Evolutionary conservation across 345 rosid genomes (phyloP), one percentile per base, ranked within the genome.

Genomic region (Atalantia buxifolia): DNA sequence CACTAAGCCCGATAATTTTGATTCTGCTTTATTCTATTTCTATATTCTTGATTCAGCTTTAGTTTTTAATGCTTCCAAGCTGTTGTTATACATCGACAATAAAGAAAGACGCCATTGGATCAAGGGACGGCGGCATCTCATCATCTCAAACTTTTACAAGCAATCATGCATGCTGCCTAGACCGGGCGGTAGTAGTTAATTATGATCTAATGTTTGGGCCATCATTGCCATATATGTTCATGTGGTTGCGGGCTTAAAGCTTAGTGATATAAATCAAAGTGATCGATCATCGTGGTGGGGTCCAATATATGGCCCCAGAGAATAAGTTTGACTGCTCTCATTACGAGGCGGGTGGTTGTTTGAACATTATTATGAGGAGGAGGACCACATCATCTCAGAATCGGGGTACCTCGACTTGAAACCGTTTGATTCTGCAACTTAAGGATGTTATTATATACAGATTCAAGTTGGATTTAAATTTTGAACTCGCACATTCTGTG

Each of bases 241-340:
- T 13, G 50, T 45, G 50, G 50, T 3, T 45, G 50, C 77, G 85
- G 78, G 63, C 12, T 24, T 24, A 74, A 77, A 66, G 56, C 25
- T 28, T 30, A 36, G 62, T 21, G 53, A 33, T 14, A 48, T 55
- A n/a, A 40, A 60, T 55, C 8, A 35, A 33, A 53, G 53, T 19
- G 60, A 50, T 38, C 25, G 10, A 59, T 71, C 61, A 66, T 19
- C 60, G 21, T 9, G 66, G 77, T 59, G 72, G 82, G 79, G 42
- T 31, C 77, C 62, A 33, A 7, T 30, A 27, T 31, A 36, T 38
- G 81, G 80, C 64, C 78, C 40, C 6, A 73, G 71, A 65, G 78
- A 75, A 35, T 56, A 76, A 65, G 62, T 79, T 85, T 79, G 83
- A 85, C 85, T 69, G 72, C 83, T 69, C 87, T 0, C 16, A 10